These are phyloP conservation scores for Eremothecium gossypii DNA, from an alignment of 1,139 yeast genomes.

Conservation along the genomic window DNA sequence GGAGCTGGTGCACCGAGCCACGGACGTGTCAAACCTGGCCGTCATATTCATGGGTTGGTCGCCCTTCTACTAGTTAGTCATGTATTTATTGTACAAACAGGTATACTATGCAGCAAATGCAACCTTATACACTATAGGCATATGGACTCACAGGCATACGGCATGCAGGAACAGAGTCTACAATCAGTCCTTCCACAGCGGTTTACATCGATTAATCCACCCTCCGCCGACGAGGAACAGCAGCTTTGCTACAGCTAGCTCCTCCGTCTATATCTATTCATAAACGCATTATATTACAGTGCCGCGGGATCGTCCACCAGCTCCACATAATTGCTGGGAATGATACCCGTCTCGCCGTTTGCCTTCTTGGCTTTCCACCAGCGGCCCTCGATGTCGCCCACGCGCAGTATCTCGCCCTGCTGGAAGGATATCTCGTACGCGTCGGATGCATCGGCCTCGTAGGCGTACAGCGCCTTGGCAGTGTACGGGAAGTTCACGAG, in stretches of 20 bases:
- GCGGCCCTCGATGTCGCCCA: constrained; percentile 88
- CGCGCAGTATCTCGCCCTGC: constrained; percentile 84
- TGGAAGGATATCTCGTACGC: constrained; percentile 85
- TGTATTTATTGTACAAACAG: background rate
- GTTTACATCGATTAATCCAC: too few relatives aligned
- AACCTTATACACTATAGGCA: background rate
- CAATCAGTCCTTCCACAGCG: too few relatives aligned
- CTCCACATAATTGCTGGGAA: constrained; percentile 91
- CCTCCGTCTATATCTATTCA: background rate
- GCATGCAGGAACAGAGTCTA: background rate
- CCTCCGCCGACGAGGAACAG: too few relatives aligned
- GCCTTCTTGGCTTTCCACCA: constrained; percentile 98
- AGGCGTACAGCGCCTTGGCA: constrained; percentile 79
- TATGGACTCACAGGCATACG: too few relatives aligned
- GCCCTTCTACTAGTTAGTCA: constrained; percentile 31
- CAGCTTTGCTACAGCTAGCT: too few relatives aligned
- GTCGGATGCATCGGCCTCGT: constrained; percentile 90
- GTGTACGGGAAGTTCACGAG: constrained; percentile 60
- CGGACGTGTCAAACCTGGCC: constrained; percentile 57
- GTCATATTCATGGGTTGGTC: constrained; percentile 80
- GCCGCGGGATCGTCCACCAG: constrained; percentile 34
- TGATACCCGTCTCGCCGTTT: constrained; percentile 90
- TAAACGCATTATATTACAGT: background rate
- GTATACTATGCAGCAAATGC: constrained; percentile 2
- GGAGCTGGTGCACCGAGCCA: constrained; percentile 71